Evolutionary conservation across 768 basidiomycete species (phyloP), one percentile per base, ranked within the genome.

Genomic region (Sarcodon sp.): DNA sequence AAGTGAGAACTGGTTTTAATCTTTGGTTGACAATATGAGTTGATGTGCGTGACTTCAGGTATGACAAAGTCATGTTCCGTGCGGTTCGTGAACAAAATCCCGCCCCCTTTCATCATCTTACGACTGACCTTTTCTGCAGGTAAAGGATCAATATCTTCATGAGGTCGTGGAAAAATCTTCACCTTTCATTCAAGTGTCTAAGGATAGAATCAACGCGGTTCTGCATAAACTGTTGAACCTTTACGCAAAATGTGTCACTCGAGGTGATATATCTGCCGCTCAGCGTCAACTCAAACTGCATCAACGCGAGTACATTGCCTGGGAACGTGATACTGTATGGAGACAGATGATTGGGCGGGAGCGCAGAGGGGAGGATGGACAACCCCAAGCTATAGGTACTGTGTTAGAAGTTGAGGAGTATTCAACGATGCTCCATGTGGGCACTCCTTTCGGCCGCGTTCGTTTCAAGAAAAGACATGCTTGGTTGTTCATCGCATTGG

Each of bases 271-370:
- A 16, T 63, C 69, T 1, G 60, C 75, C 13, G 93, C 93, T 0
- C 73, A 78, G 38, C 80, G 87, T 54, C 87, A 94, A 59, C 76
- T 99, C 41, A 79, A 80, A 52, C 71, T 90, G 12, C 80, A 93
- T 61, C 82, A 93, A 49, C 80, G 90, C 15, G 92, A 97, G 64
- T 85, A 90, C 59, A 86, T 94, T 52, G 93, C 94, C 3, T 94
- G 93, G 81, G 94, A 98, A 59, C 78, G 96, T 33, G 92, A 98
- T 59, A 99, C 96, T 1, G 84, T 98, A 10, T 99, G 96, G 96
- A 74, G 90, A 21, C 84, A 89, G 63, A 93, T 96, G 91, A 86
- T 96, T 50, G 83, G 80, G 2, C 76, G 79, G 36, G 86, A 88
- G 55, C 75, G 88, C 31, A 73, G 79, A 4, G 86, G 88, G 13